phyloP scores from a whole-genome alignment of 2,329 filamentous ascomycete species.

The Epicoccum nigrum region DNA sequence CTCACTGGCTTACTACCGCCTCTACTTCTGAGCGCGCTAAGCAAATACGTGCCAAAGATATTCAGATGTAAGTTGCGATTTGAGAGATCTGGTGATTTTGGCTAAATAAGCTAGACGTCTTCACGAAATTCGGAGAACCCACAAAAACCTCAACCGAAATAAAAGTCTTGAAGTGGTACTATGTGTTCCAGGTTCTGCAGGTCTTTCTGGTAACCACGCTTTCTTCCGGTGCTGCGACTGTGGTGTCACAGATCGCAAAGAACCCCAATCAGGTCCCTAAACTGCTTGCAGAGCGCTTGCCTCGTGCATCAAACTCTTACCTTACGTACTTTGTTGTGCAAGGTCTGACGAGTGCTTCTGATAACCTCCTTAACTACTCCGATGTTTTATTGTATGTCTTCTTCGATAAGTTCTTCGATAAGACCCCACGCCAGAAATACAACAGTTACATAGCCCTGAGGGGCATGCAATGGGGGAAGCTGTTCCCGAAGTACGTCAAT shows the following conservation, averaged over 20 bases:
- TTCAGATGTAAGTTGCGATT: constrained; percentile 69
- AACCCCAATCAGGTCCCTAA: constrained; percentile 67
- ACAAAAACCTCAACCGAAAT: constrained; percentile 82
- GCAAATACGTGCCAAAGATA: constrained; percentile 84
- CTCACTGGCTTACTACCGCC: constrained; percentile 84
- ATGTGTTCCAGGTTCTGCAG: constrained; percentile 87
- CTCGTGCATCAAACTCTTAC: constrained; percentile 90
- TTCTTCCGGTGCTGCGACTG: constrained; percentile 77
- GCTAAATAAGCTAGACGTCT: constrained; percentile 64
- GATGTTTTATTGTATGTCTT: constrained; percentile 77
- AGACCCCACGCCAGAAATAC: constrained; percentile 65
- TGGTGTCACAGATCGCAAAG: constrained; percentile 66
- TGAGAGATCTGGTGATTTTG: background rate
- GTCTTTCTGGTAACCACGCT: constrained; percentile 89
- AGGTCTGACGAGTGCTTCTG: constrained; percentile 78
- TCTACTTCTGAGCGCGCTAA: constrained; percentile 78
- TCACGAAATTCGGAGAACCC: constrained; percentile 79
- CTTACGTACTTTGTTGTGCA: constrained; percentile 94
- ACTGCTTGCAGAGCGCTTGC: constrained; percentile 75
- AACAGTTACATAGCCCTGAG: constrained; percentile 40
- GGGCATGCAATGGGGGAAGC: constrained; percentile 48
- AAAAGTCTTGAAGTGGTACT: constrained; percentile 90
- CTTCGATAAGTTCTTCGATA: constrained; percentile 75
- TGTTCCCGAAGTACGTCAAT: constrained; percentile 51
- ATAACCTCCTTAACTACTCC: constrained; percentile 73